Evolutionary conservation across 116 monocot genomes (phyloP), one percentile per base, ranked within the genome.

Genomic region (Dioscorea cayenensis): DNA sequence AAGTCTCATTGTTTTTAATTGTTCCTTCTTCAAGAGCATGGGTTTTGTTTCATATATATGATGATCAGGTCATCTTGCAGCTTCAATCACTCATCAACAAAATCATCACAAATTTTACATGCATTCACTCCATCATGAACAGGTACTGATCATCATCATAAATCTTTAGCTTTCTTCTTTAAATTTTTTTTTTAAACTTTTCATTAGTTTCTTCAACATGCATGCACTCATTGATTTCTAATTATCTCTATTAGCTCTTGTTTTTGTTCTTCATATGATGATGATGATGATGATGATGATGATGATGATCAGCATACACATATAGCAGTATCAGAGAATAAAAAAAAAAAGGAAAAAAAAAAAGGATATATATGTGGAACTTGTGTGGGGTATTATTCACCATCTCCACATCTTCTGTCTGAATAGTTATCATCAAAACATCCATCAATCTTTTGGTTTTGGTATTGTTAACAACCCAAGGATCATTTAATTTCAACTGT

Each of bases 71-170:
- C 86, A 86, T 82, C 74, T 82, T 73, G 82, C 86, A 86, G 82
- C 74, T 86, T 86, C 86, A 86, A 71, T 79, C 86, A 77, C 82
- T 81, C 85, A 75, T 75, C 69, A 37, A 77, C 74, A 79, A 82
- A 43, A 43, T 5, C 7, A 8, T 43, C 43, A 7, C 43, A 43
- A 38, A 43, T 12, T 43, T 32, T 32, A 32, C 43, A 43, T 43
- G 43, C 43, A 43, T 43, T 43, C 43, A 43, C 43, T 43, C 32
- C 32, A 32, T 43, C 11, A 43, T 43, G 7, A 43, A 43, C 43
- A 43, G 43, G 43, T 43, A 43, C 11, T 32, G 32, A 32, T 32
- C 32, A 32, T 32, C 32, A 3, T 32, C 32, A 32, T 32, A 32
- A 32, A 32, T 32, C 32, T 32, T 32, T 32, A 32, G 32, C 32